Conservation (phyloP, 805 yeast species). For the Yarrowia yakushimensis region DNA sequence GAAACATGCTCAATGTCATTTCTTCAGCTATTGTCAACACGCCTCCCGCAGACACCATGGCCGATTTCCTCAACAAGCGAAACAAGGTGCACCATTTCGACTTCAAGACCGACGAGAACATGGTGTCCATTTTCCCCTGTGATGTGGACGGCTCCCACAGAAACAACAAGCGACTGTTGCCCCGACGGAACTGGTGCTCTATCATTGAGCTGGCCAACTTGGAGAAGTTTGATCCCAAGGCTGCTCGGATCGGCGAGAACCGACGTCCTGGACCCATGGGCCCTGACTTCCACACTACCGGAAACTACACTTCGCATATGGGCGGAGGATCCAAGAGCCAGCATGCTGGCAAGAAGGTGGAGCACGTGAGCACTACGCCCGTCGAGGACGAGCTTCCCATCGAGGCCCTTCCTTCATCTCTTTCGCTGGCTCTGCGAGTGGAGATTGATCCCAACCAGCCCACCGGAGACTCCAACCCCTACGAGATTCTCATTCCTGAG, state of each 20-base stretch:
- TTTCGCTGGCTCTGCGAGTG: slow-evolving; percentile 69
- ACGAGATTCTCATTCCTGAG: slow-evolving; percentile 66
- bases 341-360: slow-evolving; percentile 7
- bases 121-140: slow-evolving; percentile 63
- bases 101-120: slow-evolving; percentile 67
- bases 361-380: slow-evolving; percentile 19
- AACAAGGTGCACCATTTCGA: slow-evolving; percentile 66
- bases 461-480: slow-evolving; percentile 55
- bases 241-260: slow-evolving; percentile 16
- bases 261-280: slow-evolving; percentile 25
- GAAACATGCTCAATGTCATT: slow-evolving; percentile 76
- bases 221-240: slow-evolving; percentile 4
- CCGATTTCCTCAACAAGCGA: slow-evolving; percentile 63
- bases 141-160: slow-evolving; percentile 55
- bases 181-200: slow-evolving; percentile 56
- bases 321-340: slow-evolving; percentile 9
- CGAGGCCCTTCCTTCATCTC: slow-evolving; percentile 45
- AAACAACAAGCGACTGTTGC: slow-evolving; percentile 50
- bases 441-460: slow-evolving; percentile 55
- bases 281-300: background rate
- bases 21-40: slow-evolving; percentile 89
- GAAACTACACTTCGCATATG: background rate
- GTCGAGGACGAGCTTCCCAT: slow-evolving; percentile 51
- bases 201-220: slow-evolving; percentile 32
- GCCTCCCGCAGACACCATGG: slow-evolving; percentile 90